Conservation (phyloP, 306 rosid genomes). For the Ceratonia siliqua region DNA sequence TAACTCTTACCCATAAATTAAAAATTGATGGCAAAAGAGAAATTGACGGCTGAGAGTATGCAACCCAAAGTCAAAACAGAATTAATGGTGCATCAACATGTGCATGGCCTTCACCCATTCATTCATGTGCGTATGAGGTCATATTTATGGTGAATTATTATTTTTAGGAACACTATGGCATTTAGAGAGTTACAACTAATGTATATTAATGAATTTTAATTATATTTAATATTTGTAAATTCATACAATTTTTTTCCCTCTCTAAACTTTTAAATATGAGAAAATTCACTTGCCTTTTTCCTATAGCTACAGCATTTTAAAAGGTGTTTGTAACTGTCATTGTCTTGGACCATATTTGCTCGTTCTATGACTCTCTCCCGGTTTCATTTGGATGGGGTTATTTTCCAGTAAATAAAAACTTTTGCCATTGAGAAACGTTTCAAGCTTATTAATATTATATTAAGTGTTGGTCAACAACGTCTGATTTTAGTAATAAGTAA, state of each 20-base stretch:
- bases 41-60: background rate
- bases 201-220: too few relatives aligned
- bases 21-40: too few relatives aligned
- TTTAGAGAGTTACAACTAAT: too few relatives aligned
- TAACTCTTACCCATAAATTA: constrained; percentile 49
- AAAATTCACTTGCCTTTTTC: too few relatives aligned
- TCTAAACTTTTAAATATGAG: too few relatives aligned
- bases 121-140: too few relatives aligned
- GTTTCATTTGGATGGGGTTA: background rate
- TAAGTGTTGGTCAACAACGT: background rate
- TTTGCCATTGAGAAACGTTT: background rate
- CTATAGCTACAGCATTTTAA: background rate
- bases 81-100: constrained; percentile 27
- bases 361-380: background rate
- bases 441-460: background rate
- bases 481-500: background rate
- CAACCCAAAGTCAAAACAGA: constrained; percentile 48
- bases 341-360: background rate
- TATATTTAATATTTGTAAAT: background rate
- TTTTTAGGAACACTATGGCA: too few relatives aligned
- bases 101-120: constrained; percentile 11
- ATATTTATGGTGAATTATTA: too few relatives aligned
- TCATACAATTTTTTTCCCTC: too few relatives aligned
- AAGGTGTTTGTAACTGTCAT: background rate
- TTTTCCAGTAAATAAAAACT: background rate